These are phyloP conservation scores for Suillus lakei DNA, from an alignment of 768 basidiomycete genomes.

Conservation along the genomic window DNA sequence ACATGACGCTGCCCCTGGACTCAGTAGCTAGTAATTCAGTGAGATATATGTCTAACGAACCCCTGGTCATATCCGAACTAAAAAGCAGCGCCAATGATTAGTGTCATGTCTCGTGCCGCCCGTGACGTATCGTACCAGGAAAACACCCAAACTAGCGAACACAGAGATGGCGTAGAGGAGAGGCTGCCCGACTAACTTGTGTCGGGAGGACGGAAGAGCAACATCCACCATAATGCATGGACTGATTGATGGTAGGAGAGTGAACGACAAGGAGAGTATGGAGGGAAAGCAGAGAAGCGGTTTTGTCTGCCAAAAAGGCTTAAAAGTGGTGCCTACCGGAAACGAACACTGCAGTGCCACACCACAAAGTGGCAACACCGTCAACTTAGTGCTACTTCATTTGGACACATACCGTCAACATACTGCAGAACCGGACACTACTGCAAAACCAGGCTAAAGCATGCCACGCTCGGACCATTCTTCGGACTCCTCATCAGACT, in stretches of 20 bases:
- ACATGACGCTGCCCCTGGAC: slow-evolving; percentile 68
- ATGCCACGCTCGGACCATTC: slow-evolving; percentile 72
- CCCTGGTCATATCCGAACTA: slow-evolving; percentile 91
- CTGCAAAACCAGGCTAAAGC: slow-evolving; percentile 17
- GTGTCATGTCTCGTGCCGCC: slow-evolving; percentile 8
- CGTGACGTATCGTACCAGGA: slow-evolving; percentile 59
- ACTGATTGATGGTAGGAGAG: slow-evolving; percentile 17
- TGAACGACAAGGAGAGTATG: slow-evolving; percentile 14
- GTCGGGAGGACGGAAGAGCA: slow-evolving; percentile 33
- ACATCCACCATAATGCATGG: slow-evolving; percentile 58
- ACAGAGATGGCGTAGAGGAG: slow-evolving; percentile 80
- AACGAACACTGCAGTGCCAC: slow-evolving; percentile 25
- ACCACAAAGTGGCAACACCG: background rate
- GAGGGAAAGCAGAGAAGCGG: slow-evolving; percentile 9
- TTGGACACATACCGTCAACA: background rate
- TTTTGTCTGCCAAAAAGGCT: background rate
- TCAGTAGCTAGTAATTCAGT: slow-evolving; percentile 12
- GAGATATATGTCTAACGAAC: slow-evolving; percentile 39
- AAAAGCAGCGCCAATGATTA: slow-evolving; percentile 9
- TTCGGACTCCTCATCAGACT: slow-evolving; percentile 53
- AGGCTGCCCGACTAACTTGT: slow-evolving; percentile 75
- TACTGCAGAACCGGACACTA: background rate
- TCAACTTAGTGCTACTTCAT: background rate
- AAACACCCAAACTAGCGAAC: slow-evolving; percentile 85
- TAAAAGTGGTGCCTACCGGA: slow-evolving; percentile 20